Evolutionary conservation across 768 basidiomycete genomes (phyloP), one percentile per base, ranked within the genome.

Genomic region (Pleurotus ostreatus): DNA sequence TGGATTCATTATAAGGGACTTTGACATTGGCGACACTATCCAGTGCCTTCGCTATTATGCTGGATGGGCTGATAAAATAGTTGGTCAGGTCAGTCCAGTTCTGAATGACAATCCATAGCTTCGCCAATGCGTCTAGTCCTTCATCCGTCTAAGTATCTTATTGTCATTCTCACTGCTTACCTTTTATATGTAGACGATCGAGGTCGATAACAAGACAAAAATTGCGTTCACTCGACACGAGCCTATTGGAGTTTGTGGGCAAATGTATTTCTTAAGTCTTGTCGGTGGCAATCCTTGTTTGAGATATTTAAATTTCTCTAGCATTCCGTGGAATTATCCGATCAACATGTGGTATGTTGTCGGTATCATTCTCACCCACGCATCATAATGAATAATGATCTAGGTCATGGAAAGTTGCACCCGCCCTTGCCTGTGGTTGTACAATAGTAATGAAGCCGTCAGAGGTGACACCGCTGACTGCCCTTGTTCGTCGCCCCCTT

Each of bases 391-490:
- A 34, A 15, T 41, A 16, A 45, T 40, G 55, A 54, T 55, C 37
- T 54, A 88, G 86, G 84, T 73, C 86, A 23, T 95, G 94, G 94
- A 97, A 98, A 72, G 83, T 96, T 46, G 94, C 89, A 8, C 95
- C 94, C 7, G 93, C 94, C 12, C 81, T 98, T 55, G 93, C 94
- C 6, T 83, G 84, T 54, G 94, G 95, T 37, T 95, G 93, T 72
- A 92, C 92, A 20, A 87, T 96, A 65, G 88, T 98, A 63, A 89
- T 98, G 86, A 98, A 97, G 70, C 92, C 94, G 2, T 94, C 90
- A 12, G 93, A 95, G 70, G 67, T 92, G 54, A 92, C 89, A 1
- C 91, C 92, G 9, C 75, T 94, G 48, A 89, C 92, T 22, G 91
- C 91, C 6, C 76, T 94, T 61, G 87, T 90, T 69, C 57, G 77